Conservation (phyloP, 2,329 filamentous ascomycete genomes). For the Xylaria sp. region DNA sequence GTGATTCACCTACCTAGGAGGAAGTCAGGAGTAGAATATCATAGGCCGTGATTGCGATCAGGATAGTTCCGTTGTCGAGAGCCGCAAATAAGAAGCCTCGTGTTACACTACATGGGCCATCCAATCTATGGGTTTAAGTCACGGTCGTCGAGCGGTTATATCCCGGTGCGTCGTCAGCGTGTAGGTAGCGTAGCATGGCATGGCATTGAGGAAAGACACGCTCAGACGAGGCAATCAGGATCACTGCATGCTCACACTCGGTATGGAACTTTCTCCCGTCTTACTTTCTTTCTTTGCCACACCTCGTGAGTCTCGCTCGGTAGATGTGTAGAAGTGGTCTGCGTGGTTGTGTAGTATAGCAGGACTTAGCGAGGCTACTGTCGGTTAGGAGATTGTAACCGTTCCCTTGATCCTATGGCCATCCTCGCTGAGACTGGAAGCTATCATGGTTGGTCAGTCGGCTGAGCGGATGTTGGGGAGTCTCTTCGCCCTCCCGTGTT, state of each 20-base stretch:
- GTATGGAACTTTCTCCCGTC: neutral
- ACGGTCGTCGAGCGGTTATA: neutral
- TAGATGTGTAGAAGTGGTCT: neutral
- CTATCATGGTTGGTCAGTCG: neutral
- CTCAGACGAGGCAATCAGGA: neutral
- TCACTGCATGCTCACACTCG: neutral
- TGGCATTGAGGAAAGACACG: neutral
- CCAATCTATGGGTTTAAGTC: too few relatives aligned
- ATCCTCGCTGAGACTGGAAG: neutral
- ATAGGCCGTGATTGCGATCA: neutral
- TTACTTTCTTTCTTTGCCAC: neutral
- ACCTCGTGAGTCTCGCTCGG: neutral
- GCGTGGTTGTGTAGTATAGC: neutral
- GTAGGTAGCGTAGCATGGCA: neutral
- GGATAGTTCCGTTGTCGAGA: neutral
- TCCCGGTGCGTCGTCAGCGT: neutral
- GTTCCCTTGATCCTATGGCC: neutral
- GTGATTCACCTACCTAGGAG: too few relatives aligned
- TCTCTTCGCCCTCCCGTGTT: neutral
- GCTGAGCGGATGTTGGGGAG: neutral
- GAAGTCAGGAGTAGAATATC: neutral
- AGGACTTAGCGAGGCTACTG: neutral
- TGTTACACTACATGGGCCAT: neutral
- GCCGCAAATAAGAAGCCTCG: neutral
- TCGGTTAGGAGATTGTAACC: neutral